Percentiles rank a stretch among this genome's conserved stretches.
These are phyloP conservation scores for Ceraceosorus guamensis DNA, from an alignment of 1,284 basidiomycete species.

Conservation along the genomic window DNA sequence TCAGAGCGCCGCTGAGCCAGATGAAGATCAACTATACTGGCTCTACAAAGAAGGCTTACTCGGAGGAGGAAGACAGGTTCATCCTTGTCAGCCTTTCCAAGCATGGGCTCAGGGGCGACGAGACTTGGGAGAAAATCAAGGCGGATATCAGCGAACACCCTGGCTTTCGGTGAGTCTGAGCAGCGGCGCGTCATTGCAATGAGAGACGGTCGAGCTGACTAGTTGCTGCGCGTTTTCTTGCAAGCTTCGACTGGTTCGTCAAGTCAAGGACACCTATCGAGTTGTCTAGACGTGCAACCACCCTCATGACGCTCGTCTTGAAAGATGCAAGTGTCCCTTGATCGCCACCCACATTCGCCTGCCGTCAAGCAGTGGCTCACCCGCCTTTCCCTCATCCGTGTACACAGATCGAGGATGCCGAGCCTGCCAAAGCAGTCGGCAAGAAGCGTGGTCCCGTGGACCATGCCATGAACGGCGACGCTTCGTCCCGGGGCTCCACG, in stretches of 20 bases:
- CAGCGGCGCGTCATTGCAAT: not conserved
- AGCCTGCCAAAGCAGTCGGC: not conserved
- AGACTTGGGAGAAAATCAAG: constrained; percentile 92
- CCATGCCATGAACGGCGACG: not conserved
- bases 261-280: constrained; percentile 89
- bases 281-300: constrained; percentile 79
- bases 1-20: constrained; percentile 32
- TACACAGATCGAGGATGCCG: not conserved
- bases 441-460: not conserved
- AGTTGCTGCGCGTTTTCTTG: not conserved
- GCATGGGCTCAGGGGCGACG: constrained; percentile 84
- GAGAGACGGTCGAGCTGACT: no score
- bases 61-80: constrained; percentile 94
- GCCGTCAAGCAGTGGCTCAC: no score
- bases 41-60: constrained; percentile 78
- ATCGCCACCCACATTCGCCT: no score
- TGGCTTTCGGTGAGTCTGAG: constrained; percentile 58
- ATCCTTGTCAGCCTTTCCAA: constrained; percentile 81
- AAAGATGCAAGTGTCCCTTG: no score
- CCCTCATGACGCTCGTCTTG: constrained; percentile 56
- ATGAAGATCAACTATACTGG: constrained; percentile 37
- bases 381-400: no score
- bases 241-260: constrained; percentile 93
- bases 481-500: not conserved
- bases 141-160: constrained; percentile 91